Base-by-base conservation (phyloP, 1,284 basidiomycete genomes). In the Cutaneotrichosporon dermatis region DNA sequence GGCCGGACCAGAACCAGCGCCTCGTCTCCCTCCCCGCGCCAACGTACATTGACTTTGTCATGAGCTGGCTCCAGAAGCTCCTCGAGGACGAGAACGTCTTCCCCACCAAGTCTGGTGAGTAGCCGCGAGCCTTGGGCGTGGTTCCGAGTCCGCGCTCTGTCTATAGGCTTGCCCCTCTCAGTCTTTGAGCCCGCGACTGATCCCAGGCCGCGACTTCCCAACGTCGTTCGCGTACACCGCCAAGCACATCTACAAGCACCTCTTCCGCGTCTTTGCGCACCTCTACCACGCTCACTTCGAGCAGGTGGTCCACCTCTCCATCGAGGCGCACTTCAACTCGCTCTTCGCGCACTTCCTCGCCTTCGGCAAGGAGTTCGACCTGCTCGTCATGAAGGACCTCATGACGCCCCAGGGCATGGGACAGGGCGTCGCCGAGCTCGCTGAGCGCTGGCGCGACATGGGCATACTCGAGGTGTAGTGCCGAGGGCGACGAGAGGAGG, bases 41-140 rank as follows among this genome's bases (percentile, higher is more conserved):
- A 6, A 95, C 92, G 34, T 98, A 99, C 79, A 94, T 98, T 65
- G 95, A 99, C 81, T 99, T 95, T 76, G 94, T 98, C 65, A 94
- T 98, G 90, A 94, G 92, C 10, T 98, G 94, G 94, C 85, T 96
- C 5, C 92, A 97, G 72, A 94, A 94, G 70, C 81, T 96, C 35
- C 83, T 98, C 41, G 88, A 93, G 68, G 95, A 98, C 78, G 93
- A 97, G 71, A 84, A 81, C 61, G 87, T 89, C 35, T 99, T 99
- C 80, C 95, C 95, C 2, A 97, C 94, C 7, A 97, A 96, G 80
- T 89, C 91, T 48, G 89, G 92, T 89, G 73, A 66, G 83, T 76
- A 50, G n/a, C n/a, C n/a, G n/a, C n/a, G n/a, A n/a, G n/a, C n/a
- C n/a, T n/a, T n/a, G n/a, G n/a, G n/a, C n/a, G n/a, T n/a, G n/a